Percentiles rank a stretch among this genome's conserved stretches.
phyloP scores from a whole-genome alignment of 2,329 filamentous ascomycete genomes.

The Neopestalotiopsis sp. region DNA sequence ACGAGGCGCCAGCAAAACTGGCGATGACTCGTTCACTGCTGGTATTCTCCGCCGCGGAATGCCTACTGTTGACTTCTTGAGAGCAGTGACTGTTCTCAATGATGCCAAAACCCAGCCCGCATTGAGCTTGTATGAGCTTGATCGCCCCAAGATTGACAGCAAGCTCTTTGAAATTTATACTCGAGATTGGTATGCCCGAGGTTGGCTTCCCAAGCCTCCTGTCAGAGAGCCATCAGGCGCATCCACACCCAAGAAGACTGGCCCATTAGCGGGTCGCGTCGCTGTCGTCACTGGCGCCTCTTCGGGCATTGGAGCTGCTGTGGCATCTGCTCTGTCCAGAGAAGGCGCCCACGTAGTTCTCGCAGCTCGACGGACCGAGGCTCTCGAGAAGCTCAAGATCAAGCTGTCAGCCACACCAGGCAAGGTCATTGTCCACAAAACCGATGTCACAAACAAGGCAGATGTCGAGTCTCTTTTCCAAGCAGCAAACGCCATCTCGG shows the following conservation, averaged over 20 bases:
- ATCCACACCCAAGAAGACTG: constrained; percentile 44
- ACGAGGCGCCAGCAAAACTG: constrained; percentile 66
- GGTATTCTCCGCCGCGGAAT: constrained; percentile 82
- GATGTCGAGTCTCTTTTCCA: constrained; percentile 71
- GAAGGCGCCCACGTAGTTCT: constrained; percentile 76
- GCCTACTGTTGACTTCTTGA: constrained; percentile 75
- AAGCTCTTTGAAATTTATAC: constrained; percentile 78
- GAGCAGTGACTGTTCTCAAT: constrained; percentile 74
- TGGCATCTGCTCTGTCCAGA: constrained; percentile 69
- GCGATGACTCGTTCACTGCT: constrained; percentile 75
- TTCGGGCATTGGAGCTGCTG: constrained; percentile 79
- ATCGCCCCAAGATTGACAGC: constrained; percentile 71
- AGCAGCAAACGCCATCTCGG: constrained; percentile 64
- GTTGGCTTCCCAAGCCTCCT: constrained; percentile 73
- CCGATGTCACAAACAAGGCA: constrained; percentile 71
- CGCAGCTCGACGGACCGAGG: constrained; percentile 72
- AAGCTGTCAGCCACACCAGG: constrained; percentile 60
- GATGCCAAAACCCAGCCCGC: constrained; percentile 70
- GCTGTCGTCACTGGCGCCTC: constrained; percentile 81
- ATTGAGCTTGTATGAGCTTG: constrained; percentile 55
- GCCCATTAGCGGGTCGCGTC: constrained; percentile 70
- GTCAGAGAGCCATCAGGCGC: constrained; percentile 7
- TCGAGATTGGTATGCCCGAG: constrained; percentile 79
- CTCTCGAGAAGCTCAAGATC: constrained; percentile 69
- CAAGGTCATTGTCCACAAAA: constrained; percentile 71